Evolutionary conservation across 768 basidiomycete species (phyloP).

Genomic region (Lactarius tabidus): DNA sequence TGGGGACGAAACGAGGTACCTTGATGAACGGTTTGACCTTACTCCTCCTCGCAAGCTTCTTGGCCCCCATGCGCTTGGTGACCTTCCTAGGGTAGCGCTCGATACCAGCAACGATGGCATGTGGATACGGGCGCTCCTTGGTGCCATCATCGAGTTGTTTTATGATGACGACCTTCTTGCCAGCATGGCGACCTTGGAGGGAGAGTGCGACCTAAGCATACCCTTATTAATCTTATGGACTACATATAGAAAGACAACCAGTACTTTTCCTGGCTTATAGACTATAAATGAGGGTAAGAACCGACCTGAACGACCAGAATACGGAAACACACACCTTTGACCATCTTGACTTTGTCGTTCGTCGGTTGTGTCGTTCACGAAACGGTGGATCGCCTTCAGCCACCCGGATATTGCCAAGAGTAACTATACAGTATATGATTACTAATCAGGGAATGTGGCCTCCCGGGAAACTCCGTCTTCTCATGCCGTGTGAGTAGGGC

Average conservation of each 20-base stretch:
- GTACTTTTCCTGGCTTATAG: constrained; percentile 93
- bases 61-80: constrained; percentile 95
- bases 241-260: constrained; percentile 6
- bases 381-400: constrained; percentile 21
- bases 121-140: constrained; percentile 94
- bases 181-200: constrained; percentile 98
- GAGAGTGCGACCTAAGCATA: constrained; percentile 79
- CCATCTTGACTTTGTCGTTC: constrained; percentile 29
- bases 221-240: constrained; percentile 6
- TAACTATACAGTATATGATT: constrained; percentile 27
- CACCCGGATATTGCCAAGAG: constrained; percentile 29
- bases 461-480: no score
- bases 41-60: constrained; percentile 86
- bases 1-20: constrained; percentile 44
- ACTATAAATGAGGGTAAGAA: constrained; percentile 42
- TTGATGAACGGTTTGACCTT: constrained; percentile 99
- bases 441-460: neutral
- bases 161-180: constrained; percentile 99
- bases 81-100: constrained; percentile 99
- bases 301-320: neutral
- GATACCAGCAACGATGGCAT: constrained; percentile 97
- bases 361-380: constrained; percentile 18
- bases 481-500: neutral
- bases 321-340: constrained; percentile 27
- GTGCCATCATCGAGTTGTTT: constrained; percentile 97